Evolutionary conservation across 2,329 filamentous ascomycete species (phyloP).

Genomic region (Alternaria conjuncta): DNA sequence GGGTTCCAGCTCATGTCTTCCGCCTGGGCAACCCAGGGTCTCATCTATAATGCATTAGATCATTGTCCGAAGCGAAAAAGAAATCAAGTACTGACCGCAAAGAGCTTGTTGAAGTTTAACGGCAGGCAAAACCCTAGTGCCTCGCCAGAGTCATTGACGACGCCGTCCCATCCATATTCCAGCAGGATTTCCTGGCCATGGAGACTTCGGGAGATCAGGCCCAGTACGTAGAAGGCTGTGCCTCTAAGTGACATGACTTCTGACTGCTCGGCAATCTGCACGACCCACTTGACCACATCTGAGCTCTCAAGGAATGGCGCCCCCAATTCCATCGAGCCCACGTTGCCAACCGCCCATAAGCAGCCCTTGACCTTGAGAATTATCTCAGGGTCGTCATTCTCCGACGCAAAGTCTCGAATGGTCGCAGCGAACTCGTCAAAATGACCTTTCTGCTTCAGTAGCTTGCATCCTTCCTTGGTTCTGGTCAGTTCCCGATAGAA

Average conservation of each 20-base stretch:
- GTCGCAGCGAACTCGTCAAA: conserved; percentile 92
- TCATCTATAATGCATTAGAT: conserved; percentile 42
- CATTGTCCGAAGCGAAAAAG: not conserved
- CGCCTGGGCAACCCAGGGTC: conserved; percentile 44
- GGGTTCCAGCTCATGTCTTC: conserved; percentile 41
- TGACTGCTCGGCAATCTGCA: conserved; percentile 85
- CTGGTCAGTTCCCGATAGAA: conserved; percentile 96
- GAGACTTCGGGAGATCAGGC: conserved; percentile 87
- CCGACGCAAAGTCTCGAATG: conserved; percentile 85
- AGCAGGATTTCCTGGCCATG: conserved; percentile 91
- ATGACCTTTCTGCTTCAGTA: conserved; percentile 91
- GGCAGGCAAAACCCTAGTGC: conserved; percentile 90
- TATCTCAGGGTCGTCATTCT: conserved; percentile 81
- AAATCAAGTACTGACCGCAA: conserved; percentile 63
- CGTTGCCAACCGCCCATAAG: conserved; percentile 96
- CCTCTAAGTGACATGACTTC: conserved; percentile 92
- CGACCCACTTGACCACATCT: conserved; percentile 85
- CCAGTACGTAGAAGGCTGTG: conserved; percentile 95
- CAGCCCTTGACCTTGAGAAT: conserved; percentile 96
- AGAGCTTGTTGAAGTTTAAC: conserved; percentile 75
- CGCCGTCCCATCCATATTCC: conserved; percentile 91
- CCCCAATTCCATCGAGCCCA: conserved; percentile 96
- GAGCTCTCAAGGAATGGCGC: conserved; percentile 91
- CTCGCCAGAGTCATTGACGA: conserved; percentile 79
- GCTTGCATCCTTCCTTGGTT: conserved; percentile 87